Evolutionary conservation across 208 protist genomes (phyloP).

Genomic region (Leishmania tarentolae): DNA sequence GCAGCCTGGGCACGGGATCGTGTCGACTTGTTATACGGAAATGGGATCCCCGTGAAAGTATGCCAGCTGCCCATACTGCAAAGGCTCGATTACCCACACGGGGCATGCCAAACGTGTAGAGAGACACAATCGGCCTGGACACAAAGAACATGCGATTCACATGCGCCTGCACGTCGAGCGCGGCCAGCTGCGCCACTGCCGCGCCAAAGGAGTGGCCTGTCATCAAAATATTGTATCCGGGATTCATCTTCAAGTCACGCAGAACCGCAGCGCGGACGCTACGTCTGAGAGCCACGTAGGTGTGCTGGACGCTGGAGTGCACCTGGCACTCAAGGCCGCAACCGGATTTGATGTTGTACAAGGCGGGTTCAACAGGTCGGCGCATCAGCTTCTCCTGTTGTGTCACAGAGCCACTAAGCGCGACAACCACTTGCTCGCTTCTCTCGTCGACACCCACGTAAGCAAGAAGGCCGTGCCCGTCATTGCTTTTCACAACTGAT

Average conservation of each 20-base stretch:
- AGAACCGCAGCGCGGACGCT: slow-evolving; percentile 13
- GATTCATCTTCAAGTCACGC: slow-evolving; percentile 17
- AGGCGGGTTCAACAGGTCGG: slow-evolving; percentile 14
- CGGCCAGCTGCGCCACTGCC: slow-evolving; percentile 41
- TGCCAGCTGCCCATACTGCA: slow-evolving; percentile 24
- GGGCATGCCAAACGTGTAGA: slow-evolving; percentile 63
- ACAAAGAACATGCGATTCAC: slow-evolving; percentile 1
- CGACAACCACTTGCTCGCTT: slow-evolving; percentile 27
- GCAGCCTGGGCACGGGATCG: slow-evolving; percentile 46
- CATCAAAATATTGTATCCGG: slow-evolving; percentile 31
- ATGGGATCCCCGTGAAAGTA: slow-evolving; percentile 28
- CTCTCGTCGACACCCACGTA: slow-evolving; percentile 2
- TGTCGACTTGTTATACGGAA: slow-evolving; percentile 39
- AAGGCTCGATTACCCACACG: slow-evolving; percentile 56
- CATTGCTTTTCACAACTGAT: neutral
- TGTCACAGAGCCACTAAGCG: slow-evolving; percentile 42
- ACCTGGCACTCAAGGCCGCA: slow-evolving; percentile 33
- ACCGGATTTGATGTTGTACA: slow-evolving; percentile 24
- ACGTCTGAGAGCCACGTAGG: slow-evolving; percentile 31
- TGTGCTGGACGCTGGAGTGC: slow-evolving; percentile 41
- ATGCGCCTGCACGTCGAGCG: slow-evolving; percentile 32
- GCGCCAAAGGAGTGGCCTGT: slow-evolving; percentile 65
- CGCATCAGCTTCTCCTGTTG: slow-evolving; percentile 46
- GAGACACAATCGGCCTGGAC: slow-evolving; percentile 4
- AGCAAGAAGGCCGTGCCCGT: neutral